Conservation (phyloP, 2,329 filamentous ascomycete species). For the Elsinoe necatrix region DNA sequence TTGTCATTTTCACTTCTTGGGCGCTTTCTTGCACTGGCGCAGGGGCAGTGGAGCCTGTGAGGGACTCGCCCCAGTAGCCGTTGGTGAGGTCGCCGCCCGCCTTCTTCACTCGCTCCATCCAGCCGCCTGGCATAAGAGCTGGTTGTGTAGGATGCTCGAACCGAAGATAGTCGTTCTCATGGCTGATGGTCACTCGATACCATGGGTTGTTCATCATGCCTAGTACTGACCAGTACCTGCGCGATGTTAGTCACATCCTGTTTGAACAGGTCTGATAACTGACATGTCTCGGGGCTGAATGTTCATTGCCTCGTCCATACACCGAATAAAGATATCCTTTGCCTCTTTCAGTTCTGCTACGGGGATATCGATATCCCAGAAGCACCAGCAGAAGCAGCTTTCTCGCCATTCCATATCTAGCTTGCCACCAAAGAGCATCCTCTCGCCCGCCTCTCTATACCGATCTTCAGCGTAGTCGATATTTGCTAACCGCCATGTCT, state of each 20-base stretch:
- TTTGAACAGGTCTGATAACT: background rate
- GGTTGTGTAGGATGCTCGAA: conserved; percentile 90
- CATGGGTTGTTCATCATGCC: conserved; percentile 99
- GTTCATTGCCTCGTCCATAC: conserved; percentile 86
- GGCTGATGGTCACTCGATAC: conserved; percentile 72
- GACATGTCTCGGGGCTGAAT: conserved; percentile 77
- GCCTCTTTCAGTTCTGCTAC: conserved; percentile 53
- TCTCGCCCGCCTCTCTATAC: conserved; percentile 59
- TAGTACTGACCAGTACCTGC: conserved; percentile 73
- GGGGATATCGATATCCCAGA: conserved; percentile 69
- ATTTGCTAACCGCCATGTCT: conserved; percentile 66
- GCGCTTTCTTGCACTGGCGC: conserved; percentile 41
- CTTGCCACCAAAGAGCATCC: conserved; percentile 63
- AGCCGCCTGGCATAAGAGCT: conserved; percentile 66
- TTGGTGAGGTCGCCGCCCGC: conserved; percentile 70
- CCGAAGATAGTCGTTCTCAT: conserved; percentile 53
- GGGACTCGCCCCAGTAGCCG: conserved; percentile 73
- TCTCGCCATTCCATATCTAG: conserved; percentile 78
- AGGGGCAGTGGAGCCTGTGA: conserved; percentile 43
- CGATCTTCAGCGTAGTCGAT: conserved; percentile 79
- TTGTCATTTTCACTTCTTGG: conserved; percentile 69
- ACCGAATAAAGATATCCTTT: conserved; percentile 68
- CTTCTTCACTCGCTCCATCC: conserved; percentile 90
- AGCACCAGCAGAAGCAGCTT: conserved; percentile 82
- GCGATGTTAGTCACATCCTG: background rate